Evolutionary conservation across 768 basidiomycete genomes (phyloP).

Genomic region (Russula sp.): DNA sequence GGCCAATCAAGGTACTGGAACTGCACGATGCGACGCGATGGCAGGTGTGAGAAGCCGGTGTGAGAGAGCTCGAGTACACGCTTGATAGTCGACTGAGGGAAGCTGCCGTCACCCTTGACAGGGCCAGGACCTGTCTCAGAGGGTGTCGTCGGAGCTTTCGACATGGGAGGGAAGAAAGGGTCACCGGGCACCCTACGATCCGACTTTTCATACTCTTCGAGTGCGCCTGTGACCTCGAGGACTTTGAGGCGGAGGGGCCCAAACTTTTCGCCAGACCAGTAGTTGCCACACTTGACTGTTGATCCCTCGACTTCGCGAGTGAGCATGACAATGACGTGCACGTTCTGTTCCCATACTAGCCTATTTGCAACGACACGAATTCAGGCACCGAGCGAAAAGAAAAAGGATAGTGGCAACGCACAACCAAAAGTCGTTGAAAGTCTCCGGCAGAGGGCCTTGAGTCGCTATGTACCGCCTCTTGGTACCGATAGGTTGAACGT

Average conservation of each 20-base stretch:
- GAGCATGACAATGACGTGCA: conserved; percentile 94
- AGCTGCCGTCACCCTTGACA: conserved; percentile 13
- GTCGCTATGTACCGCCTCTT: conserved; percentile 86
- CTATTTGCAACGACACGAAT: conserved; percentile 30
- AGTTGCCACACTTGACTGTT: conserved; percentile 83
- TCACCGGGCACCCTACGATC: conserved; percentile 22
- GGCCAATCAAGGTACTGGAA: conserved; percentile 95
- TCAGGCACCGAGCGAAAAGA: neutral
- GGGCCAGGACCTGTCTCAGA: neutral
- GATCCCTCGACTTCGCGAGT: conserved; percentile 87
- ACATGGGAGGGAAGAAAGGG: conserved; percentile 30
- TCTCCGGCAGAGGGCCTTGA: conserved; percentile 87
- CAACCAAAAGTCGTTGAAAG: conserved; percentile 93
- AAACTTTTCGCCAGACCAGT: conserved; percentile 69
- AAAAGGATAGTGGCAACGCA: conserved; percentile 35
- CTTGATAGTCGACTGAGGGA: conserved; percentile 37
- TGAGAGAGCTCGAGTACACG: conserved; percentile 66
- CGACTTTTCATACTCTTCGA: conserved; percentile 29
- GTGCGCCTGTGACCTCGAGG: conserved; percentile 40
- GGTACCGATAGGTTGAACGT: conserved; percentile 82
- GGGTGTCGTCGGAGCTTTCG: neutral
- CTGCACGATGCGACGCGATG: conserved; percentile 68
- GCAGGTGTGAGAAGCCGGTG: conserved; percentile 46
- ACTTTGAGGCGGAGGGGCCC: conserved; percentile 63
- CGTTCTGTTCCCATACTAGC: conserved; percentile 89